Conservation (phyloP, 768 basidiomycete species). For the Hericium alpestre region DNA sequence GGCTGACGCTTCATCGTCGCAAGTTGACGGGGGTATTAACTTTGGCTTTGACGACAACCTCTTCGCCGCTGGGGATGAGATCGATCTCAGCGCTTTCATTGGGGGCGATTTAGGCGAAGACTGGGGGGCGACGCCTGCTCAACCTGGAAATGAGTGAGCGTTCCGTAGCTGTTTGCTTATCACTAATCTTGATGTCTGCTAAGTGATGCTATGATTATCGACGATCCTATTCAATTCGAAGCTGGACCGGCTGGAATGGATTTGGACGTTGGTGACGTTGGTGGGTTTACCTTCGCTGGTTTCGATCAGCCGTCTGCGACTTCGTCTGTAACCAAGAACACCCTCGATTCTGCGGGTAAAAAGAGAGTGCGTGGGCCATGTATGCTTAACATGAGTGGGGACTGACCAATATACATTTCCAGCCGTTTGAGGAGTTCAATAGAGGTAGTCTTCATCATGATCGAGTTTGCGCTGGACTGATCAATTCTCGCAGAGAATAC, state of each 20-base stretch:
- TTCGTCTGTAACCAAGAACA: not conserved
- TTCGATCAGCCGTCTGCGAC: not conserved
- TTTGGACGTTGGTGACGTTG: slow-evolving; percentile 1
- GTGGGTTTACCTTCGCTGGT: slow-evolving; percentile 15
- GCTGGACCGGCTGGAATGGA: slow-evolving; percentile 19
- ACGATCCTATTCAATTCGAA: slow-evolving; percentile 2
- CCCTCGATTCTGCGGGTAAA: not conserved
- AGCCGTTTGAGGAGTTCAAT: slow-evolving; percentile 8
- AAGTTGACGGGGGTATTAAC: slow-evolving; percentile 34
- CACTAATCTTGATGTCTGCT: not conserved
- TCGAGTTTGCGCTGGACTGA: not conserved
- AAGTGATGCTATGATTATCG: not conserved
- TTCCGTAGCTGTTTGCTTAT: not conserved
- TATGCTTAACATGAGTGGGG: not conserved
- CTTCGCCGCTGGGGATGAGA: slow-evolving; percentile 39
- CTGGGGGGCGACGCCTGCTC: slow-evolving; percentile 35
- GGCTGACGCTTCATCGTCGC: slow-evolving; percentile 43
- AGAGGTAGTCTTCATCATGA: slow-evolving; percentile 1
- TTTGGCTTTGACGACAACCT: slow-evolving; percentile 40
- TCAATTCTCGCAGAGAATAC: not conserved
- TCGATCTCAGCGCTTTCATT: slow-evolving; percentile 43
- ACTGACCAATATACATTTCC: not conserved
- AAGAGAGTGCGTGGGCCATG: slow-evolving; percentile 7
- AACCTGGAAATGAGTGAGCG: slow-evolving; percentile 12
- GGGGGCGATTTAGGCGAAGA: slow-evolving; percentile 69